Evolutionary conservation across 2,329 filamentous ascomycete species (phyloP).

Genomic region (Talaromyces sp.): DNA sequence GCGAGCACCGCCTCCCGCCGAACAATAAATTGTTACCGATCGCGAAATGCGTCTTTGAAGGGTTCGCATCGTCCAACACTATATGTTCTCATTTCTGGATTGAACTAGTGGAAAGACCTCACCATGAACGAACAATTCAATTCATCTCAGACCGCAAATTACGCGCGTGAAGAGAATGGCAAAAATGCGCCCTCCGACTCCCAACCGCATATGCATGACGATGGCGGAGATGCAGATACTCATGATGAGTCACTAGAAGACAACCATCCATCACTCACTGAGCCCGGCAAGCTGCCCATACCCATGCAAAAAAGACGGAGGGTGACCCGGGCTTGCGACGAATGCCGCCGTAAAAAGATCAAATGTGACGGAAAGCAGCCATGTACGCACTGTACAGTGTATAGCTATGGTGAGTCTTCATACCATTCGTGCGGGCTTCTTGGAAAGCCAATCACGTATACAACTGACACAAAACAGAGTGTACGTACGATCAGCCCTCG

Average conservation of each 20-base stretch:
- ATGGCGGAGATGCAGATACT: conserved; percentile 15
- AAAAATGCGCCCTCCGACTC: conserved; percentile 3
- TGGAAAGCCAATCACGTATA: not conserved
- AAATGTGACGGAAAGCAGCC: conserved; percentile 85
- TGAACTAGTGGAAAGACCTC: not conserved
- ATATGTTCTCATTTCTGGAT: not conserved
- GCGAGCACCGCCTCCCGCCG: not conserved
- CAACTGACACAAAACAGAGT: conserved; percentile 56
- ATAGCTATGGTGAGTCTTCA: conserved; percentile 76
- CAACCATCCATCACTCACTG: conserved; percentile 25
- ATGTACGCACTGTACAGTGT: conserved; percentile 94
- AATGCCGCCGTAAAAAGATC: conserved; percentile 81
- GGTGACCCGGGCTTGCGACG: conserved; percentile 77
- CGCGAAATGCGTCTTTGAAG: conserved; percentile 12
- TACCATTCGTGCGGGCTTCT: not conserved
- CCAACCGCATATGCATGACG: conserved; percentile 12
- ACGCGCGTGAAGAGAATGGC: not conserved
- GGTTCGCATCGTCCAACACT: not conserved
- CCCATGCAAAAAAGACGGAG: conserved; percentile 73
- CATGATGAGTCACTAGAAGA: conserved; percentile 19
- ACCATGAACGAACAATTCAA: conserved; percentile 5
- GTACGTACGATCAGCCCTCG: conserved; percentile 92
- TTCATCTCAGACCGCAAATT: not conserved
- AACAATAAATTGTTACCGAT: not conserved
- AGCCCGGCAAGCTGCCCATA: conserved; percentile 30